Percentiles rank a stretch among this genome's conserved stretches.
phyloP scores from a whole-genome alignment of 371 early-diverging fungal genomes.

The Mucor ambiguus region DNA sequence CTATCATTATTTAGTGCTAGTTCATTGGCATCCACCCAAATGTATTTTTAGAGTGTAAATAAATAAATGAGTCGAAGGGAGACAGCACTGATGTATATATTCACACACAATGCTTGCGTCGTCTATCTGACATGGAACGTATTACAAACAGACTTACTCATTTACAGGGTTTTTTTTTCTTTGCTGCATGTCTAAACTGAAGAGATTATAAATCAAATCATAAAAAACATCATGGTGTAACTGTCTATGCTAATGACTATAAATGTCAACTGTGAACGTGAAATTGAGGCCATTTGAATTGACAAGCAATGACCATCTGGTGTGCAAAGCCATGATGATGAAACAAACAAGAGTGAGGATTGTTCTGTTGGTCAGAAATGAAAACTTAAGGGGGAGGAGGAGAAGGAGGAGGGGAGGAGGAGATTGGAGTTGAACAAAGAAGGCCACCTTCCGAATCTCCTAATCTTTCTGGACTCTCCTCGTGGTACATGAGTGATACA shows the following conservation, averaged over 20 bases:
- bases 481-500: constrained; percentile 27
- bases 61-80: not conserved
- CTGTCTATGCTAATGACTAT: not conserved
- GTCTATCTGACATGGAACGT: not conserved
- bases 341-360: not conserved
- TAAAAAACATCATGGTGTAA: not conserved
- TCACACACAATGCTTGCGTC: not conserved
- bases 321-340: not conserved
- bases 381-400: constrained; percentile 8
- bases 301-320: not conserved
- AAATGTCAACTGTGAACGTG: constrained; percentile 1
- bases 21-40: not conserved
- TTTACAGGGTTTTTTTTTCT: not conserved
- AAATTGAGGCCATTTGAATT: not conserved
- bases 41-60: constrained; percentile 5
- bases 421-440: too few species aligned
- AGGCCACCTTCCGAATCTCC: constrained; percentile 10
- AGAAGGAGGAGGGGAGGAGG: too few species aligned
- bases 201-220: not conserved
- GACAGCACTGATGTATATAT: not conserved
- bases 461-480: constrained; percentile 13
- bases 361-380: constrained; percentile 4
- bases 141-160: not conserved
- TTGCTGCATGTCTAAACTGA: not conserved
- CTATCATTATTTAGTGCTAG: not conserved